phyloP scores from a whole-genome alignment of 805 yeast genomes.

The Saccharomycopsis javanensis region DNA sequence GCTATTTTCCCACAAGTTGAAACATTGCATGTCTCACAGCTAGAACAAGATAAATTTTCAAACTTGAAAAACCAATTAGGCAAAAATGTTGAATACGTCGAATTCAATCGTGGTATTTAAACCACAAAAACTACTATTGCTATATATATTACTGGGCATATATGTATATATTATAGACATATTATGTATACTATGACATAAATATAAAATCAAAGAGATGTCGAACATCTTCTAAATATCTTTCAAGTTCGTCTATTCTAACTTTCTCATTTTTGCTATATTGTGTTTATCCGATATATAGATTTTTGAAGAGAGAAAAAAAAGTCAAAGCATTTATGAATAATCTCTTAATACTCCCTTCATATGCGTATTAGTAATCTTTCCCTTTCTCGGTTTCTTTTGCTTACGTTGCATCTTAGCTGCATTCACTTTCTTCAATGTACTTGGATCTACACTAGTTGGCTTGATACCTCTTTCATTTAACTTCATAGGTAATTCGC shows the following conservation, averaged over 20 bases:
- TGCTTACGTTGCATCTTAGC: slow-evolving; percentile 59
- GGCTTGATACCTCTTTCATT: slow-evolving; percentile 88
- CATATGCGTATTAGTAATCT: slow-evolving; percentile 94
- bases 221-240: not conserved
- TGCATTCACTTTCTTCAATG: slow-evolving; percentile 58
- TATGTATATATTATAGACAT: not conserved
- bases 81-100: slow-evolving; percentile 44
- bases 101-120: slow-evolving; percentile 90
- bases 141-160: not conserved
- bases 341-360: slow-evolving; percentile 91
- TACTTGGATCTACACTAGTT: slow-evolving; percentile 95
- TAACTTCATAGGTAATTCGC: slow-evolving; percentile 69
- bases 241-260: not conserved
- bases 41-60: slow-evolving; percentile 54
- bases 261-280: not conserved
- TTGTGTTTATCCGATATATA: not conserved
- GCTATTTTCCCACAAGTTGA: slow-evolving; percentile 93
- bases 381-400: slow-evolving; percentile 87
- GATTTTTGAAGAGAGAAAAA: not conserved
- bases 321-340: not conserved
- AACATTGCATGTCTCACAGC: slow-evolving; percentile 40
- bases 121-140: not conserved
- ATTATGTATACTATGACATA: too few relatives aligned
- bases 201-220: not conserved
- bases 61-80: slow-evolving; percentile 57